These are phyloP conservation scores for Solanum hybrid DNA, from an alignment of 305 asterid species.

Conservation along the genomic window DNA sequence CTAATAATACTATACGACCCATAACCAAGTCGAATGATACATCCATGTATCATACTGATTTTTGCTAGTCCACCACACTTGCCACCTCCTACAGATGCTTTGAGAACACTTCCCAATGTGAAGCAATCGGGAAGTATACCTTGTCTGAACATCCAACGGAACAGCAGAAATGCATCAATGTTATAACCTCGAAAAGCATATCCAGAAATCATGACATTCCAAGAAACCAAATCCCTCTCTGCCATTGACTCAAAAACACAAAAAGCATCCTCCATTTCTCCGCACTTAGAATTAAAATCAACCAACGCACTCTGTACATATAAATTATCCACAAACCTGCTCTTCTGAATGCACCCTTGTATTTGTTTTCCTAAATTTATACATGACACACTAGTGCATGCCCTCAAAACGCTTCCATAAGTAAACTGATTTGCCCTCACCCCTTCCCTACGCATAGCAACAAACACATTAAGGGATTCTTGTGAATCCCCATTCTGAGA, in stretches of 20 bases:
- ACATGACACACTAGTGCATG: slow-evolving; percentile 30
- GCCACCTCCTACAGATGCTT: slow-evolving; percentile 21
- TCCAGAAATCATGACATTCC: slow-evolving; percentile 60
- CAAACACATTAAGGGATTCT: slow-evolving; percentile 28
- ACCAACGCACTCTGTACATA: slow-evolving; percentile 55
- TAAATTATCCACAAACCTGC: slow-evolving; percentile 31
- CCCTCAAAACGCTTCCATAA: slow-evolving; percentile 42
- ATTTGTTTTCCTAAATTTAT: slow-evolving; percentile 41
- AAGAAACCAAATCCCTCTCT: slow-evolving; percentile 42
- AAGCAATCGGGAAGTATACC: slow-evolving; percentile 44
- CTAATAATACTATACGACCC: slow-evolving; percentile 20
- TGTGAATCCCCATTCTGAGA: slow-evolving; percentile 24
- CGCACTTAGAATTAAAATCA: slow-evolving; percentile 49
- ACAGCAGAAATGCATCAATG: slow-evolving; percentile 20
- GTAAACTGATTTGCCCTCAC: slow-evolving; percentile 51
- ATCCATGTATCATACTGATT: slow-evolving; percentile 32
- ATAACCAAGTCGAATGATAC: slow-evolving; percentile 30
- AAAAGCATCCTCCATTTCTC: slow-evolving; percentile 41
- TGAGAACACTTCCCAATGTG: slow-evolving; percentile 49
- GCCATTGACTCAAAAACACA: slow-evolving; percentile 30
- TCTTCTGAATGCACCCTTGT: slow-evolving; percentile 38
- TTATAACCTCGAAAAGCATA: slow-evolving; percentile 32
- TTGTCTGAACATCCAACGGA: slow-evolving; percentile 39
- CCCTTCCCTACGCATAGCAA: slow-evolving; percentile 33
- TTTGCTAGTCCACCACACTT: slow-evolving; percentile 7